These are phyloP conservation scores for Teratosphaeria nubilosa DNA, from an alignment of 2,329 filamentous ascomycete species.

Conservation along the genomic window DNA sequence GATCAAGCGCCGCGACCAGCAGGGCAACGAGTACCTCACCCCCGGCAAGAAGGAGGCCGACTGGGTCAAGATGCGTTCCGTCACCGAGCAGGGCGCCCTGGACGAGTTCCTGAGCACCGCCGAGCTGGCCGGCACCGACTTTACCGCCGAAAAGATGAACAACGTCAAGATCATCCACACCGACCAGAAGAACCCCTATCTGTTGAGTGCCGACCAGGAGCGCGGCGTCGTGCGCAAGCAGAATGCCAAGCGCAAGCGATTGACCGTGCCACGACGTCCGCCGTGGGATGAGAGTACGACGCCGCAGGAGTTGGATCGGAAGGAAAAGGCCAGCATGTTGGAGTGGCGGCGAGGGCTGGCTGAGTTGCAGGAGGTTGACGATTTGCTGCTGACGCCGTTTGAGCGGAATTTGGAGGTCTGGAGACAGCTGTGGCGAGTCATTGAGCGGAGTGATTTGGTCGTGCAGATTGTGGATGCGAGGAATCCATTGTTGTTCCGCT, in stretches of 20 bases:
- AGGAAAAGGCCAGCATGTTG: conserved; percentile 71
- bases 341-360: conserved; percentile 85
- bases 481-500: conserved; percentile 88
- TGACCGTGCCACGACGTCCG: conserved; percentile 85
- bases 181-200: conserved; percentile 90
- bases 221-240: conserved; percentile 69
- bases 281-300: conserved; percentile 83
- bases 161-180: conserved; percentile 98
- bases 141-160: conserved; percentile 97
- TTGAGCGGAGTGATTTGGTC: conserved; percentile 87
- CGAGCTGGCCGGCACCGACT: conserved; percentile 94
- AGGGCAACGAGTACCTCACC: conserved; percentile 61
- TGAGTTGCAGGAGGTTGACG: conserved; percentile 85
- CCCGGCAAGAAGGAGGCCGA: conserved; percentile 83
- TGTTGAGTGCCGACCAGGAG: conserved; percentile 80
- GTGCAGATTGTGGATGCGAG: conserved; percentile 98
- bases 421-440: conserved; percentile 96
- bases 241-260: conserved; percentile 61
- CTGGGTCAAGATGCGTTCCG: conserved; percentile 99
- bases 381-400: conserved; percentile 94
- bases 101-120: conserved; percentile 96
- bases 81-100: conserved; percentile 91
- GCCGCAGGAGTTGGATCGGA: conserved; percentile 64
- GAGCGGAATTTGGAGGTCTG: conserved; percentile 96
- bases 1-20: conserved; percentile 25